phyloP scores from a whole-genome alignment of 2,329 filamentous ascomycete species.

The Rhynchosporium agropyri region DNA sequence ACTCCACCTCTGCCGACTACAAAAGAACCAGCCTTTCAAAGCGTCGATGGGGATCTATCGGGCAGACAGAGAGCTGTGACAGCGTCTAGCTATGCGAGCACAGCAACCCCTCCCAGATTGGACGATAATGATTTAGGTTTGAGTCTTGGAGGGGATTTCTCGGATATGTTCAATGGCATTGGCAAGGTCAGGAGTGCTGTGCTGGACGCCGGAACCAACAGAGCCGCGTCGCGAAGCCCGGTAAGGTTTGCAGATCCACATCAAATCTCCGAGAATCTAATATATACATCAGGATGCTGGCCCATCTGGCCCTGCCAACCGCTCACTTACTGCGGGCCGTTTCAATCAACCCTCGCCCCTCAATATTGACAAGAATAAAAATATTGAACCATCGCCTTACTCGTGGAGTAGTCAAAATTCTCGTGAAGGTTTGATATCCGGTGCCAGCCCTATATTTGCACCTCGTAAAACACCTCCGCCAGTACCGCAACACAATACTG shows the following conservation, averaged over 20 bases:
- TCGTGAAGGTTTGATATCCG: slow-evolving; percentile 39
- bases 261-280: slow-evolving; percentile 23
- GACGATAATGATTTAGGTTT: slow-evolving; percentile 39
- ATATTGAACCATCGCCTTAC: slow-evolving; percentile 38
- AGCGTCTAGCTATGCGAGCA: slow-evolving; percentile 42
- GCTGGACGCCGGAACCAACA: slow-evolving; percentile 34
- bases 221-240: slow-evolving; percentile 36
- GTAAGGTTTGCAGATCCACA: slow-evolving; percentile 29
- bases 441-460: slow-evolving; percentile 32
- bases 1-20: slow-evolving; percentile 26
- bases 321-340: slow-evolving; percentile 30
- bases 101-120: slow-evolving; percentile 41
- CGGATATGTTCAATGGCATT: slow-evolving; percentile 42
- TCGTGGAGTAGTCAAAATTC: slow-evolving; percentile 42
- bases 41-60: slow-evolving; percentile 30
- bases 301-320: slow-evolving; percentile 29
- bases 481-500: slow-evolving; percentile 35
- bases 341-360: slow-evolving; percentile 37
- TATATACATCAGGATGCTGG: slow-evolving; percentile 30
- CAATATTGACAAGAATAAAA: slow-evolving; percentile 37
- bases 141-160: slow-evolving; percentile 43
- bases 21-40: slow-evolving; percentile 34
- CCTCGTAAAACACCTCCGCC: slow-evolving; percentile 25
- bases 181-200: slow-evolving; percentile 39
- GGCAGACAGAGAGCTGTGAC: slow-evolving; percentile 39